phyloP scores from a whole-genome alignment of 805 yeast species.

The Saccharomyces kudriavzevii region DNA sequence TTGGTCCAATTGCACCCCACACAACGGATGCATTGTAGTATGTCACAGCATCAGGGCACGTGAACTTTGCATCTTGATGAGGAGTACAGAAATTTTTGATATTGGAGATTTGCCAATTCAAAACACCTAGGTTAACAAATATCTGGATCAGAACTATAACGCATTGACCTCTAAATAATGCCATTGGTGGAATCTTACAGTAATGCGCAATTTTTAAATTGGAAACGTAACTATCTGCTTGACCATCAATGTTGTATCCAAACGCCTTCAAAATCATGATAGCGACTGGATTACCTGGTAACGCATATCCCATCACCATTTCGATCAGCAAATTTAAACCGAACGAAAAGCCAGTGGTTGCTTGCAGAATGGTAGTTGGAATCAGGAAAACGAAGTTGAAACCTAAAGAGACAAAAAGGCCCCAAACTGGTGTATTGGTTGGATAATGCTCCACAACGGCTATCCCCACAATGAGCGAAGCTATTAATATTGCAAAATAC shows the following conservation, averaged over 20 bases:
- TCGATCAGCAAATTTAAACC: slow-evolving; percentile 49
- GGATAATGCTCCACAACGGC: slow-evolving; percentile 34
- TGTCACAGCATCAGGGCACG: slow-evolving; percentile 35
- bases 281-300: slow-evolving; percentile 49
- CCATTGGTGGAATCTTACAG: slow-evolving; percentile 49
- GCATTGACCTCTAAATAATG: slow-evolving; percentile 43
- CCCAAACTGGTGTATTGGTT: slow-evolving; percentile 52
- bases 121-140: slow-evolving; percentile 28
- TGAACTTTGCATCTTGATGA: slow-evolving; percentile 34
- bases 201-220: slow-evolving; percentile 53
- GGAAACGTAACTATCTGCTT: slow-evolving; percentile 53
- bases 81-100: slow-evolving; percentile 31
- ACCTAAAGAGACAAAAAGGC: slow-evolving; percentile 44
- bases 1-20: slow-evolving; percentile 51
- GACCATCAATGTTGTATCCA: slow-evolving; percentile 54
- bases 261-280: slow-evolving; percentile 43
- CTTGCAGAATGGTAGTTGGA: slow-evolving; percentile 42
- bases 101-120: slow-evolving; percentile 32
- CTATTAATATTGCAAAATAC: slow-evolving; percentile 36
- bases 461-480: slow-evolving; percentile 35
- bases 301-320: slow-evolving; percentile 48
- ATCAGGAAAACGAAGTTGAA: slow-evolving; percentile 44
- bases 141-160: slow-evolving; percentile 29
- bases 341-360: slow-evolving; percentile 41
- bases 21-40: slow-evolving; percentile 46